phyloP scores from a whole-genome alignment of 495 filamentous ascomycete species.

The Lentithecium fluviatile region DNA sequence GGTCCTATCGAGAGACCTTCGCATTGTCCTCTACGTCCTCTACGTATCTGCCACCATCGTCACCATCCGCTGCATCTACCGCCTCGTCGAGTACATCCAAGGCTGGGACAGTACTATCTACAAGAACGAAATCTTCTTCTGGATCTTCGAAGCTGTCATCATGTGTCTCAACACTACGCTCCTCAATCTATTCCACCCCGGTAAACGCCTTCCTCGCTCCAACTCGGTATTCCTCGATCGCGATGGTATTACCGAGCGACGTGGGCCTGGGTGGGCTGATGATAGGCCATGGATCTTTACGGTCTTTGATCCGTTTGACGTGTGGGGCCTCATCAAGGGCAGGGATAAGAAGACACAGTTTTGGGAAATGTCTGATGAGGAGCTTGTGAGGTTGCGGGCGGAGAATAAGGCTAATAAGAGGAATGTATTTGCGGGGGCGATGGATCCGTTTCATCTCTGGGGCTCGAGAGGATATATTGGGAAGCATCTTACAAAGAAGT shows the following conservation, averaged over 20 bases:
- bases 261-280: conserved; percentile 42
- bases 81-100: conserved; percentile 40
- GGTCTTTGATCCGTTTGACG: conserved; percentile 40
- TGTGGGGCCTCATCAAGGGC: conserved; percentile 37
- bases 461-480: conserved; percentile 28
- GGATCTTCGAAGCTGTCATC: conserved; percentile 44
- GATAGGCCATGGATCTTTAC: conserved; percentile 34
- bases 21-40: conserved; percentile 50
- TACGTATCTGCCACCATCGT: conserved; percentile 39
- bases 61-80: conserved; percentile 42
- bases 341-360: conserved; percentile 38
- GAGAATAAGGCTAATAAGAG: conserved; percentile 30
- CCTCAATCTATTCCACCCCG: conserved; percentile 41
- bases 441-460: conserved; percentile 34
- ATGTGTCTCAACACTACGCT: conserved; percentile 43
- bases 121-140: conserved; percentile 41
- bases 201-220: conserved; percentile 35
- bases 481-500: conserved; percentile 25
- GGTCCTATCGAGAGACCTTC: conserved; percentile 56
- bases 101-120: conserved; percentile 34
- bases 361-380: conserved; percentile 38
- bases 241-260: conserved; percentile 39
- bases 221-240: conserved; percentile 35
- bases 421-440: conserved; percentile 3
- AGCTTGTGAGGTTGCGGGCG: conserved; percentile 21